Evolutionary conservation across 768 basidiomycete species (phyloP), one percentile per base, ranked within the genome.

Genomic region (Lentinula guzmanii): DNA sequence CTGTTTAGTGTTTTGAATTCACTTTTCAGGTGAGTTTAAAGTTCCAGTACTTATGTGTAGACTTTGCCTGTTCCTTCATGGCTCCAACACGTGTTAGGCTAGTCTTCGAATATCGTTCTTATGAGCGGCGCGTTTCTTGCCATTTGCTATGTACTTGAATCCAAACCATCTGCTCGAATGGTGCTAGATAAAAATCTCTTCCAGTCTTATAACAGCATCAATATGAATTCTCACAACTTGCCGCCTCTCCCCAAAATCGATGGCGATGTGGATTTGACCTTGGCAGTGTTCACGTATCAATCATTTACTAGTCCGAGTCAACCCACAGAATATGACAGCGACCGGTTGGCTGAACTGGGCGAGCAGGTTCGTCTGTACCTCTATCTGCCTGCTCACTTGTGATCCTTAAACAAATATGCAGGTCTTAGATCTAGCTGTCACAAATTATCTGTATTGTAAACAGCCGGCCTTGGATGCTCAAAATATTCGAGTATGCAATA

Each of bases 281-380:
- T 89, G 59, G 85, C 86, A 65, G 77, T 88, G 55, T 83, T 77
- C 70, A 83, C 80, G 0, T 84, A 86, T 58, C 70, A 68, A 34
- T 76, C 81, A 2, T 65, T 82, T 18, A 28, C 28, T 28, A 74
- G 75, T 7, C 65, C 5, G 13, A 45, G 8, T 43, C 18, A 10
- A 78, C 55, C 37, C 33, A 73, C 79, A 4, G 77, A 80, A 45
- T 86, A 86, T 65, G 85, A 85, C 65, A 78, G 76, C 21, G 79
- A 83, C 24, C 83, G 89, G 50, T 78, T 91, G 11, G 80, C 80
- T 5, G 78, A 79, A 50, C 75, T 90, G 10, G 89, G 89, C 7
- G 68, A 72, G 54, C 77, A 74, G 61, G 79, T 81, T 4, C 72
- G 55, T 55, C 48, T 28, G 18, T 11, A 28, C 18, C 2, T 11